phyloP scores from a whole-genome alignment of 129 eudicot species.

The Gnaphalium uliginosum region DNA sequence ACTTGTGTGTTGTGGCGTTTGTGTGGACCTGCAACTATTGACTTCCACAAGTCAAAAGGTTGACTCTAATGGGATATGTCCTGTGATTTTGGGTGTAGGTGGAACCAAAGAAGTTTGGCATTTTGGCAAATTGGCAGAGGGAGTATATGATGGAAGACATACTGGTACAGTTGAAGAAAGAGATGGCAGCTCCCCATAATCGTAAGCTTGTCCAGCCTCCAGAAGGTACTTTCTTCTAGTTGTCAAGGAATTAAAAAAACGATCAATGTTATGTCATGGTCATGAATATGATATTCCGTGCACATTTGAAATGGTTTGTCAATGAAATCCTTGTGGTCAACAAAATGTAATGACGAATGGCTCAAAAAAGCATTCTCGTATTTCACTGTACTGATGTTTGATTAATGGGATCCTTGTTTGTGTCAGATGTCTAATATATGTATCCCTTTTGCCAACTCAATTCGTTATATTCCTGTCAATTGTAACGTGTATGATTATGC shows the following conservation, averaged over 20 bases:
- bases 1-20: not conserved
- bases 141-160: conserved; percentile 42
- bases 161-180: conserved; percentile 36
- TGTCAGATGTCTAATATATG: conserved; percentile 22
- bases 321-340: conserved; percentile 20
- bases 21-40: not conserved
- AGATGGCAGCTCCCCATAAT: conserved; percentile 35
- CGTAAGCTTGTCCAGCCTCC: conserved; percentile 44
- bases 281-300: conserved; percentile 14
- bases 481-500: not conserved
- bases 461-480: not conserved
- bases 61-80: not conserved
- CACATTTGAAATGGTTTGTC: conserved; percentile 21
- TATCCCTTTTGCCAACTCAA: conserved; percentile 19
- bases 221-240: conserved; percentile 32
- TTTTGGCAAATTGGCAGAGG: conserved; percentile 40
- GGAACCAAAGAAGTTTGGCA: conserved; percentile 38
- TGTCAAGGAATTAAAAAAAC: not conserved
- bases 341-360: conserved; percentile 17
- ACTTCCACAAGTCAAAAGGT: not conserved
- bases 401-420: conserved; percentile 29
- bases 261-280: conserved; percentile 12
- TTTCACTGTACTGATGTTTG: conserved; percentile 19
- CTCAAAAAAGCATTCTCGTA: not conserved
- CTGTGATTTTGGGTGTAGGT: conserved; percentile 25